Percentiles rank a stretch among this genome's conserved stretches.
Conservation (phyloP, 192 early-diverging fungal species). For the Mortierella claussenii region DNA sequence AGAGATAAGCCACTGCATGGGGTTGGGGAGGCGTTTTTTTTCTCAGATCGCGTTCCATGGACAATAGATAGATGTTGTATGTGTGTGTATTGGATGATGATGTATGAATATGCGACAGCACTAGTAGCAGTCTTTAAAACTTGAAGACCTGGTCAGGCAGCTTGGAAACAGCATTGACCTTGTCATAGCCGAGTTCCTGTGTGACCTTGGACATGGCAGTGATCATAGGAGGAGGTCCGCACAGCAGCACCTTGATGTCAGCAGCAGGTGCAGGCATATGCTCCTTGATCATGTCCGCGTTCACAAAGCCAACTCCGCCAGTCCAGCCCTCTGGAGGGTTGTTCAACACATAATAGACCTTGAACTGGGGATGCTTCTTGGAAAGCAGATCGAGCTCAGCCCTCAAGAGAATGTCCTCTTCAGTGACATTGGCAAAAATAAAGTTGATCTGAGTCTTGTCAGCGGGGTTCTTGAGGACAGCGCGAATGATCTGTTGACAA, state of each 20-base stretch:
- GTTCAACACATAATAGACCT: slow-evolving; percentile 87
- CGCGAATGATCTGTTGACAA: slow-evolving; percentile 77
- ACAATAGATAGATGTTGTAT: too few species aligned
- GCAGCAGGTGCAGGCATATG: slow-evolving; percentile 76
- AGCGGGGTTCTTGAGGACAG: slow-evolving; percentile 83
- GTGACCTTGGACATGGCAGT: slow-evolving; percentile 79
- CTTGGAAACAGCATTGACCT: slow-evolving; percentile 82
- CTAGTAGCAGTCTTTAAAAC: slow-evolving; percentile 68
- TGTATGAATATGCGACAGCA: too few species aligned
- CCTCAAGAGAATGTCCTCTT: slow-evolving; percentile 88
- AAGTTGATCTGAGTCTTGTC: slow-evolving; percentile 90
- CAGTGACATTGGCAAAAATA: slow-evolving; percentile 92
- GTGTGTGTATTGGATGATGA: too few species aligned
- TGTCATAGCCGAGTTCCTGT: slow-evolving; percentile 82
- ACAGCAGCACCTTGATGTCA: slow-evolving; percentile 89
- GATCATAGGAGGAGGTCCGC: slow-evolving; percentile 93
- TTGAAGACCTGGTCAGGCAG: slow-evolving; percentile 89
- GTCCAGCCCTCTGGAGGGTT: slow-evolving; percentile 82
- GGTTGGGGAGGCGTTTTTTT: too few species aligned
- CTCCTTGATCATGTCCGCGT: slow-evolving; percentile 81
- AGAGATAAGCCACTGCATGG: too few species aligned
- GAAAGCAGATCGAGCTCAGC: slow-evolving; percentile 85
- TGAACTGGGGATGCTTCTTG: slow-evolving; percentile 78
- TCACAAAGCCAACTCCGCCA: slow-evolving; percentile 88
- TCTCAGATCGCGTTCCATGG: too few species aligned